Evolutionary conservation across 2,329 filamentous ascomycete species (phyloP).

Genomic region (Hymenoscyphus fraxineus): DNA sequence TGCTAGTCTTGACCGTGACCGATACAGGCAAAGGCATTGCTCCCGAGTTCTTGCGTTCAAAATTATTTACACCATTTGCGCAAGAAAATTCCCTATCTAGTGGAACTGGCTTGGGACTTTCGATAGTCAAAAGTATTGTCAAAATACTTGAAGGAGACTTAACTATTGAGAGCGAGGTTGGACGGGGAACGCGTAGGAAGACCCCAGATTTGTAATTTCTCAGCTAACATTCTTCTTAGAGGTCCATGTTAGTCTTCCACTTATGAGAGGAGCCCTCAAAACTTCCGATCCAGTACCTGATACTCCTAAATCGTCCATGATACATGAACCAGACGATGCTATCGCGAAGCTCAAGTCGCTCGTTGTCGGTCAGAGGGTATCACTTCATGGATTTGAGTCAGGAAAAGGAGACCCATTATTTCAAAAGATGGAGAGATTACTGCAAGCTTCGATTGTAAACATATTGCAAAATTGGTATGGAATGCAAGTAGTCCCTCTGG

Average conservation of each 20-base stretch:
- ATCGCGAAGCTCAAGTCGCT: constrained; percentile 23
- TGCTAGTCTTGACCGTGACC: constrained; percentile 62
- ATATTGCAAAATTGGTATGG: constrained; percentile 34
- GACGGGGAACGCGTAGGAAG: constrained; percentile 51
- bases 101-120: constrained; percentile 60
- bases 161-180: constrained; percentile 51
- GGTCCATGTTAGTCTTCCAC: constrained; percentile 32
- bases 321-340: constrained; percentile 27
- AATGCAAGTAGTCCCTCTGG: constrained; percentile 28
- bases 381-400: constrained; percentile 31
- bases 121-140: constrained; percentile 61
- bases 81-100: constrained; percentile 61
- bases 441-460: constrained; percentile 29
- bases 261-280: constrained; percentile 31
- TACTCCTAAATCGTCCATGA: constrained; percentile 11
- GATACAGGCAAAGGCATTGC: constrained; percentile 71
- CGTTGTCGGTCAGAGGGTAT: constrained; percentile 24
- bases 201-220: neutral
- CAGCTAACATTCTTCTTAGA: constrained; percentile 24
- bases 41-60: constrained; percentile 57
- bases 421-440: constrained; percentile 19
- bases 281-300: constrained; percentile 15
- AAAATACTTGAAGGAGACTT: constrained; percentile 58
- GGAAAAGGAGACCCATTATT: constrained; percentile 24
- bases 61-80: constrained; percentile 59